A percentile compares a stretch with the other conserved stretches of the same genome.
phyloP scores from a whole-genome alignment of 2,329 filamentous ascomycete genomes.

The Scedosporium minutisporum region DNA sequence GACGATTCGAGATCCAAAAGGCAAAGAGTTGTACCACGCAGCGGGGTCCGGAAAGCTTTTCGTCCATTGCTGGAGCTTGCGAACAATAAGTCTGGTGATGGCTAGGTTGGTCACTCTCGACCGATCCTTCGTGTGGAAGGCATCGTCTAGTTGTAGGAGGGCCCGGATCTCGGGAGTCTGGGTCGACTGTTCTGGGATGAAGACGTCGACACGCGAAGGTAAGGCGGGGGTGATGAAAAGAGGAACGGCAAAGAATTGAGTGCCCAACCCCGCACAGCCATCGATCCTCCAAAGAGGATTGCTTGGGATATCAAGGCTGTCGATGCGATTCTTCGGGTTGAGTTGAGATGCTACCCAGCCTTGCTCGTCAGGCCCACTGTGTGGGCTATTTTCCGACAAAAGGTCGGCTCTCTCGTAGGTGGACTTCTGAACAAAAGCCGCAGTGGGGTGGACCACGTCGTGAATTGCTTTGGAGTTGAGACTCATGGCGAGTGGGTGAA shows the following conservation, averaged over 20 bases:
- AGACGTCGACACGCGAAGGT: constrained; percentile 49
- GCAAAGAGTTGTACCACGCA: constrained; percentile 32
- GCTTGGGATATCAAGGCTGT: constrained; percentile 37
- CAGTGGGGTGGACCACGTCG: constrained; percentile 49
- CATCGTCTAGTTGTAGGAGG: constrained; percentile 38
- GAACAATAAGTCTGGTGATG: constrained; percentile 43
- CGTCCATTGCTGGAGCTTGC: constrained; percentile 44
- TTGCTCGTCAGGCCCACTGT: background rate
- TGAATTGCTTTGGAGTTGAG: constrained; percentile 42
- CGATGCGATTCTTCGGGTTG: constrained; percentile 52
- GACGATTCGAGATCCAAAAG: constrained; percentile 49
- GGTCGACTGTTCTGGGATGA: constrained; percentile 40
- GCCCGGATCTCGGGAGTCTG: constrained; percentile 30
- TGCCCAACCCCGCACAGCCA: constrained; percentile 46
- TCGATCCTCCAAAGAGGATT: constrained; percentile 48
- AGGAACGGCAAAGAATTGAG: constrained; percentile 47
- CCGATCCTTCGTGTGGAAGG: constrained; percentile 46
- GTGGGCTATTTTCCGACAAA: background rate
- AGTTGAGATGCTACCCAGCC: constrained; percentile 40
- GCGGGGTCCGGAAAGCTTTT: constrained; percentile 17
- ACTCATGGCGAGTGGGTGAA: constrained; percentile 32
- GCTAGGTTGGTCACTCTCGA: constrained; percentile 36
- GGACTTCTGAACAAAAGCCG: constrained; percentile 28
- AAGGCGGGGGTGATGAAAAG: constrained; percentile 35
- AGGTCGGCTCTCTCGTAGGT: background rate